Base-by-base conservation (phyloP, 139 green algal species). In the Tetradesmus obliquus region DNA sequence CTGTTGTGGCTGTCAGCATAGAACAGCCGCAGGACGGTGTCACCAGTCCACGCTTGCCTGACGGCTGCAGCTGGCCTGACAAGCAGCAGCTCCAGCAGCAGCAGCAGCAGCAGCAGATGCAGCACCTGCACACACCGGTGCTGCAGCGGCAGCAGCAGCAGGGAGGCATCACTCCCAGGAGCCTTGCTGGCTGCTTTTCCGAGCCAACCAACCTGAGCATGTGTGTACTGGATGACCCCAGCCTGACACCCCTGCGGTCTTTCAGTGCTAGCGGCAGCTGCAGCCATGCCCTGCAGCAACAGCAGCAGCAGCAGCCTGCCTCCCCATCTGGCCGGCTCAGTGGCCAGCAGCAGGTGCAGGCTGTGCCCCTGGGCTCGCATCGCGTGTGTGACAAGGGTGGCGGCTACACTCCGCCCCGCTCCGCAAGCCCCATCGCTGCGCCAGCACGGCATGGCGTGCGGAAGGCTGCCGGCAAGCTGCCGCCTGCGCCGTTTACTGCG, bases 291-390 rank as follows among this genome's bases (percentile, higher is more conserved):
- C 13, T 20, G 24, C 32, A n/a, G 51, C 82, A 71, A 55, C 82
- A 87, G 54, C 82, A 87, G 82, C 82, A 87, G 82, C 82, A 86
- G 12, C 80, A 51, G 81, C 53, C 81, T 54, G 9, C 9, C 22
- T 58, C 54, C 32, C 79, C 54, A 8, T 54, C 79, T 57, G 79
- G 32, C 7, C 53, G 53, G 45, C 54, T 54, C 54, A 86, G 54
- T 54, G 58, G 81, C 12, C 79, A 66, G 51, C 81, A 87, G 20
- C 82, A 87, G 55, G 74, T 82, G 74, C 24, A 72, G 66, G 66
- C 66, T 20, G 17, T 76, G 66, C 66, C 66, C 2, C 66, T 24
- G 15, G 66, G 8, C 15, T 76, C 66, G 54, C 32, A 71, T 20
- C 60, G 32, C 60, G 54, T 74, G 17, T 72, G 82, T 57, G 20